Conservation (phyloP, 495 filamentous ascomycete genomes). For the Penicillium malachiteum region DNA sequence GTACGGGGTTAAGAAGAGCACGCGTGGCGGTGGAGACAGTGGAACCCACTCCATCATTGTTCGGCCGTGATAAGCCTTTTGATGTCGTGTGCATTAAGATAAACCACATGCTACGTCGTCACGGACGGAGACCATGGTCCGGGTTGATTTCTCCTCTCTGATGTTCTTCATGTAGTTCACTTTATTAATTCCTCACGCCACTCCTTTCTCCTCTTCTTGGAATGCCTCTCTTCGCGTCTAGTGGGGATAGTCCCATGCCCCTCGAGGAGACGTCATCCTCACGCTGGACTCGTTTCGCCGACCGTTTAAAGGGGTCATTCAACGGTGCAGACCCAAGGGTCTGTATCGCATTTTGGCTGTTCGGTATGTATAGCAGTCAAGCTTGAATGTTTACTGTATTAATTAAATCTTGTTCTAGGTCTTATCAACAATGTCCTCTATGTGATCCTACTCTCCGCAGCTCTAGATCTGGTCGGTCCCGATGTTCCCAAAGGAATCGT, state of each 20-base stretch:
- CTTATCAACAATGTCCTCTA: constrained; percentile 98
- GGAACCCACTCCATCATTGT: constrained; percentile 4
- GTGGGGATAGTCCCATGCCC: constrained; percentile 43
- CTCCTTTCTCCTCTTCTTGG: neutral
- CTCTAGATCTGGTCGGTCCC: constrained; percentile 89
- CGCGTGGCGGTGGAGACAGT: constrained; percentile 11
- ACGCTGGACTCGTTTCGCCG: constrained; percentile 67
- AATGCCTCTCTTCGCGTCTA: constrained; percentile 14
- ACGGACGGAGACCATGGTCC: neutral
- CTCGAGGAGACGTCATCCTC: constrained; percentile 73
- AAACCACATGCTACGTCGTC: neutral
- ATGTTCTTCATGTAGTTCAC: neutral
- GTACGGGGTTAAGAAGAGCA: neutral
- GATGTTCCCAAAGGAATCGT: constrained; percentile 84
- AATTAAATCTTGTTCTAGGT: constrained; percentile 51
- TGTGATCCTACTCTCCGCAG: constrained; percentile 93
- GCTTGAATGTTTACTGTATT: neutral
- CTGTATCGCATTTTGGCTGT: constrained; percentile 85
- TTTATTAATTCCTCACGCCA: constrained; percentile 12
- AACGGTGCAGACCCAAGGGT: constrained; percentile 69
- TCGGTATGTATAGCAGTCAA: constrained; percentile 57
- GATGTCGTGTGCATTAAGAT: neutral
- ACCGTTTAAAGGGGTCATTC: constrained; percentile 62
- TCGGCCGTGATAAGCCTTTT: constrained; percentile 13
- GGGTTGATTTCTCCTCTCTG: neutral